Evolutionary conservation across 805 yeast genomes (phyloP), one percentile per base, ranked within the genome.

Genomic region (Starmerella tilneyi): DNA sequence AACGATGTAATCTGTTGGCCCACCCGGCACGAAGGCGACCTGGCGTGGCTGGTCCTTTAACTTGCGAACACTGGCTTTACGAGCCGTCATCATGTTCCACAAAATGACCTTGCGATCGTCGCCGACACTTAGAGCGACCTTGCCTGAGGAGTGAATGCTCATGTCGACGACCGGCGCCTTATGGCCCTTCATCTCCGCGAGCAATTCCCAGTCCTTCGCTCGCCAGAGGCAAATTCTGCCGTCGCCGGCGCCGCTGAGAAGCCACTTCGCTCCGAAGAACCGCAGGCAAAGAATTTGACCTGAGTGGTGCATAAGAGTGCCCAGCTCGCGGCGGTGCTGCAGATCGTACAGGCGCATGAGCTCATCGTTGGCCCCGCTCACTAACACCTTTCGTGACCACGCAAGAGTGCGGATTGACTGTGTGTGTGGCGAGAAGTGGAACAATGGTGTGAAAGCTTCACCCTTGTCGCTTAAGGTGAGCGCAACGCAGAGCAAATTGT

Each of bases 1-100:
- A 45, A 92, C 85, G 22, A 79, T 70, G 57, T 85, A 88, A 56
- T 70, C 70, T 54, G 71, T 69, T 34, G 74, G 73, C n/a, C 95
- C 94, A 33, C 65, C 66, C 2, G 66, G 45, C 11, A 78, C 64
- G 92, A 94, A 85, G 41, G 50, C 42, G 16, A 66, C 68, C 42
- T 50, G 33, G 56, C 59, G 35, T 41, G 64, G 47, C 23, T 44
- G 28, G 30, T 41, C 35, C 35, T 47, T 30, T 13, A 68, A 53
- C 34, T 82, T 86, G 63, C 88, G 67, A 9, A 75, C 70, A 1
- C 94, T 88, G 16, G 97, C 97, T 63, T 86, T 88, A 61, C 84
- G 83, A 12, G 85, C 92, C 1, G 96, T 89, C 97, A 92, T 89
- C 53, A 92, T 69, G 60, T 92, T 92, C 98, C 98, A 92, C 47